Evolutionary conservation across 2,329 filamentous ascomycete species (phyloP).

Genomic region (Aspergillaceae sp.): DNA sequence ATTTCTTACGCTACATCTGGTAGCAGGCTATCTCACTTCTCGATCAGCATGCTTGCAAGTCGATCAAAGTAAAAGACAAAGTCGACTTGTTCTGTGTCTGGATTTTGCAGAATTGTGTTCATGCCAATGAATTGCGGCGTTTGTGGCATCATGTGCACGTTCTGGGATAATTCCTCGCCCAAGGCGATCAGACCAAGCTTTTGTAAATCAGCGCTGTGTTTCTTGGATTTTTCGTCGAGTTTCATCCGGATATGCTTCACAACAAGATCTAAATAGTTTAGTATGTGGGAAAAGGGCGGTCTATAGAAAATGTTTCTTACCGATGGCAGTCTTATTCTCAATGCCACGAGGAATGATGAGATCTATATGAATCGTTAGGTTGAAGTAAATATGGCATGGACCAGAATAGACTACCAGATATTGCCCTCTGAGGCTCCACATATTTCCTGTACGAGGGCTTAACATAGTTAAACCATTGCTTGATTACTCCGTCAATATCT

Average conservation of each 20-base stretch:
- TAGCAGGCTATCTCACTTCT: conserved; percentile 41
- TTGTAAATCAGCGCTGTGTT: conserved; percentile 70
- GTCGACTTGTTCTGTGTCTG: conserved; percentile 70
- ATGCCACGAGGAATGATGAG: conserved; percentile 92
- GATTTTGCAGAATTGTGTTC: conserved; percentile 81
- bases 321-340: conserved; percentile 85
- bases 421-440: conserved; percentile 82
- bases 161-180: conserved; percentile 62
- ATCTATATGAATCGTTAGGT: conserved; percentile 42
- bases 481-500: conserved; percentile 91
- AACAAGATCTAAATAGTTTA: conserved; percentile 62
- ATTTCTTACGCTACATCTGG: too few species aligned
- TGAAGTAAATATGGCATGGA: too few species aligned
- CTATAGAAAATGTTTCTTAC: conserved; percentile 13
- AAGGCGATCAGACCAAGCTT: conserved; percentile 65
- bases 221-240: conserved; percentile 72
- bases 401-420: conserved; percentile 51
- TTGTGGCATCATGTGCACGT: conserved; percentile 64
- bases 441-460: conserved; percentile 95
- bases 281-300: not conserved
- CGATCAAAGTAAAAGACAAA: conserved; percentile 98
- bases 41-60: conserved; percentile 72
- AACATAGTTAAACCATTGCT: conserved; percentile 94
- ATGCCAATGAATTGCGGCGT: conserved; percentile 78
- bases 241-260: conserved; percentile 86